phyloP scores from a whole-genome alignment of 2,329 filamentous ascomycete species.

The Aspergillus quadrilineatus region DNA sequence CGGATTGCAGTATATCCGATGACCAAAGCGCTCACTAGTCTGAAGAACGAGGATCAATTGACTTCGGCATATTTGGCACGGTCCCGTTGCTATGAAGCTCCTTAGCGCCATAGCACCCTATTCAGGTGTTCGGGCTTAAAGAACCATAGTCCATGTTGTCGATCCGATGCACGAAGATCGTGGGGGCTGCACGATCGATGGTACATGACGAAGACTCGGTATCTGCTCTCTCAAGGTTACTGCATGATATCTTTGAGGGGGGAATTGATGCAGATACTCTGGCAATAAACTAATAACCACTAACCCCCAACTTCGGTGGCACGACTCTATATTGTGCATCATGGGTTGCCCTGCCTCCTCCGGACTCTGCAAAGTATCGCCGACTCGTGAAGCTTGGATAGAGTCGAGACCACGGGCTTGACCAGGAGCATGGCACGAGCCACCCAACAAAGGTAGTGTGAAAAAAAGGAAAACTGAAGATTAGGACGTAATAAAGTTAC shows the following conservation, averaged over 20 bases:
- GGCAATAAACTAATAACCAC: too few species aligned
- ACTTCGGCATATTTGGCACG: background rate
- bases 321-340: too few species aligned
- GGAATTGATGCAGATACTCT: too few species aligned
- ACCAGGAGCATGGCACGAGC: background rate
- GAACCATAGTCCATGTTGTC: background rate
- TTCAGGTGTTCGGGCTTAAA: background rate
- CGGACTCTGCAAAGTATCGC: too few species aligned
- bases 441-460: background rate
- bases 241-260: too few species aligned
- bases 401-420: background rate
- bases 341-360: too few species aligned
- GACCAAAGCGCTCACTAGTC: background rate
- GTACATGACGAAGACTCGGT: background rate
- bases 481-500: background rate
- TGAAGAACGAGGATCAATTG: background rate
- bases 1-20: background rate
- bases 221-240: too few species aligned
- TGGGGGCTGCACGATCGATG: background rate
- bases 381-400: background rate
- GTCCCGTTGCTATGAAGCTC: background rate
- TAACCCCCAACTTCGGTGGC: too few species aligned
- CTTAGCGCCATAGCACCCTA: background rate
- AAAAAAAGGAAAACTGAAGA: background rate
- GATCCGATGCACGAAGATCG: slow-evolving; percentile 6